These are phyloP conservation scores for Hydrangea macrophylla DNA, from an alignment of 148 eudicot species.

Conservation along the genomic window DNA sequence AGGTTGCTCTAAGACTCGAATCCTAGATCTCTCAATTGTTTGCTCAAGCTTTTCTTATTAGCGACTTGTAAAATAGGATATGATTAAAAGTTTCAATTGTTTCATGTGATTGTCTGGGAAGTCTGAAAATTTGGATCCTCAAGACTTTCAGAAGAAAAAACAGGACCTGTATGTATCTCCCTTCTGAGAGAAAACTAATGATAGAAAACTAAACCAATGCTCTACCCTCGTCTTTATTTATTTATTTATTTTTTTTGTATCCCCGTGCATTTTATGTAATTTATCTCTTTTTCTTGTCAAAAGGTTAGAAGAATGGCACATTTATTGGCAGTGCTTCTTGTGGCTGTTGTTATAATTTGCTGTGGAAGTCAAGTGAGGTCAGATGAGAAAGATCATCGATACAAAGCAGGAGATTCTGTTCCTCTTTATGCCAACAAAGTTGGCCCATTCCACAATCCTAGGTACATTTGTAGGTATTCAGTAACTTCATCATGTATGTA, in stretches of 20 bases:
- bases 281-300: background rate
- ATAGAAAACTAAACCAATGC: background rate
- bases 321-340: background rate
- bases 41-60: no score
- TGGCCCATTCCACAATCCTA: slow-evolving; percentile 37
- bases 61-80: no score
- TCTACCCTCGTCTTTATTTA: background rate
- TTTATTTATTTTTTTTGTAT: background rate
- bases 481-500: background rate
- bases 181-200: no score
- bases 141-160: no score
- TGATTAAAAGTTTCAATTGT: no score
- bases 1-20: no score
- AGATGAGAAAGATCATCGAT: slow-evolving; percentile 18
- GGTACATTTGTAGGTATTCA: slow-evolving; percentile 11
- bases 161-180: no score
- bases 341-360: background rate
- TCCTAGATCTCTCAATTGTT: no score
- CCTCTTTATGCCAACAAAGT: slow-evolving; percentile 39
- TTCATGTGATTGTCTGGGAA: no score
- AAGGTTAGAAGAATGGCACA: background rate
- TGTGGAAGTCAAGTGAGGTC: slow-evolving; percentile 12
- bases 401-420: slow-evolving; percentile 29
- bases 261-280: background rate
- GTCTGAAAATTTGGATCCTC: no score